Base-by-base conservation (phyloP, 1,284 basidiomycete genomes). In the Fistulina hepatica region DNA sequence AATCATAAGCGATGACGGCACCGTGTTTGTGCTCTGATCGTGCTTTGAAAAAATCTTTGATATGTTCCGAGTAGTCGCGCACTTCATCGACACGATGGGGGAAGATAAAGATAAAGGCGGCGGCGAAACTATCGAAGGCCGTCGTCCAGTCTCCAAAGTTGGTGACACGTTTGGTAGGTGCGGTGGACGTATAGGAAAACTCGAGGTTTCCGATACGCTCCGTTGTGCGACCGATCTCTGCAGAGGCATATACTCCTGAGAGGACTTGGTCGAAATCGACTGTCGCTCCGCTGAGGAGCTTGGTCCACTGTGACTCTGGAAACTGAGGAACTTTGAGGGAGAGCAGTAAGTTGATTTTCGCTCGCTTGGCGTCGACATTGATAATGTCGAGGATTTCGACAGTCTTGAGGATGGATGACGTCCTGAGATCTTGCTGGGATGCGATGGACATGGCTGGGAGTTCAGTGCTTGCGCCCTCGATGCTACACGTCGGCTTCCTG, bases 1-100 rank as follows among this genome's bases (percentile, higher is more conserved):
- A 36, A 41, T 63, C 60, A 35, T 49, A 55, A 2, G 45, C 7
- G 33, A 63, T 49, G 44, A 61, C 37, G n/a, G n/a, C n/a, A n/a
- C n/a, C n/a, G n/a, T n/a, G n/a, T n/a, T n/a, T n/a, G n/a, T n/a
- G n/a, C n/a, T n/a, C n/a, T n/a, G n/a, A n/a, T 6, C n/a, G n/a
- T 6, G 27, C 6, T 6, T 16, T 12, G 47, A 61, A 59, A 5
- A 48, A 23, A 0, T 40, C 33, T 1, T 37, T 28, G 39, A 64
- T 54, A 30, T 50, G 48, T 5, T 44, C 22, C 0, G 40, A 32
- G 24, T 62, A 63, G 0, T 15, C 19, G 0, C 23, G 6, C 16
- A 61, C 50, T 35, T 63, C 53, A 2, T 38, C 12, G 0, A 6
- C 4, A 5, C 53, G 47, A 24, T 59, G 50, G 0, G 53, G 53